A percentile compares a stretch with the other conserved stretches of the same genome.
phyloP scores from a whole-genome alignment of 257 asterid genomes.

The Coffea eugenioides region DNA sequence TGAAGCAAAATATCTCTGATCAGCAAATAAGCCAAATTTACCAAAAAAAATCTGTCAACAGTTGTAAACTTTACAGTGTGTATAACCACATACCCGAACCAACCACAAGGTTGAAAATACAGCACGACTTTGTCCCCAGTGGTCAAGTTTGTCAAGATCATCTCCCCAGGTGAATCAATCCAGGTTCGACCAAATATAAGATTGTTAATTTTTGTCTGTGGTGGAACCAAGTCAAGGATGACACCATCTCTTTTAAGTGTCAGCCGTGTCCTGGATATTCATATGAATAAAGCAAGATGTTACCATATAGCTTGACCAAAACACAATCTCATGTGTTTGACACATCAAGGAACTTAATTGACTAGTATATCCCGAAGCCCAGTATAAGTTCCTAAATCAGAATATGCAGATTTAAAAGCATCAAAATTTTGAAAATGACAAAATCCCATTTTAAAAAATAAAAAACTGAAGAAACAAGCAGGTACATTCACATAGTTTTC shows the following conservation, averaged over 20 bases:
- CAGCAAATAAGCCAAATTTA: not conserved
- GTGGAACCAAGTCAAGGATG: constrained; percentile 88
- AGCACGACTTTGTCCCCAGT: constrained; percentile 93
- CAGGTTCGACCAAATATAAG: constrained; percentile 91
- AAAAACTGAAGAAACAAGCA: not conserved
- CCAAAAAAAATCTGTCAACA: not conserved
- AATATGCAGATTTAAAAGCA: not conserved
- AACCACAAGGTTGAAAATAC: constrained; percentile 94
- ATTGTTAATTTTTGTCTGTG: constrained; percentile 82
- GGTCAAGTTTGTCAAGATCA: constrained; percentile 77
- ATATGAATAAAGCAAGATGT: constrained; percentile 1
- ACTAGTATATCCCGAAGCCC: not conserved
- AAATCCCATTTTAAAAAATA: not conserved
- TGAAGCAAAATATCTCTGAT: too few relatives aligned
- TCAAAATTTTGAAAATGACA: not conserved
- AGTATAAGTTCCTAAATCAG: not conserved
- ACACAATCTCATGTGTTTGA: not conserved
- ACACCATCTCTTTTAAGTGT: constrained; percentile 74
- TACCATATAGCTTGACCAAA: not conserved
- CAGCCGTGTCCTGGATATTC: constrained; percentile 60
- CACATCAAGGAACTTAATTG: not conserved
- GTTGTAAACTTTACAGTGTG: not conserved
- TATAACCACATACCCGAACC: constrained; percentile 77
- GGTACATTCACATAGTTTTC: too few relatives aligned
- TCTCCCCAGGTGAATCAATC: constrained; percentile 88